Percentiles rank a stretch among this genome's conserved stretches.
Conservation (phyloP, 768 basidiomycete genomes). For the Russula compacta region DNA sequence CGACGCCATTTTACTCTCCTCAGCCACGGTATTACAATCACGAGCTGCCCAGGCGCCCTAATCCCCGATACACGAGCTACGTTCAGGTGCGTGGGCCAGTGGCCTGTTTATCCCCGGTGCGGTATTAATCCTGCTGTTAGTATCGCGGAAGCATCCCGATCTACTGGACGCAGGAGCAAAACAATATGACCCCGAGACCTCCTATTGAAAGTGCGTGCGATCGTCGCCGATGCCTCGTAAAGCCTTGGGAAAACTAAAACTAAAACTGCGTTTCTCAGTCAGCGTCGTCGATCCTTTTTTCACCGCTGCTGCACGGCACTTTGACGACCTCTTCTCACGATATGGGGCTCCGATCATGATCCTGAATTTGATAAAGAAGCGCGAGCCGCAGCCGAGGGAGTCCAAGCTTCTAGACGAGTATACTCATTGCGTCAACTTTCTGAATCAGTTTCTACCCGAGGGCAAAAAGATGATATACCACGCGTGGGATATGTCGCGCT, state of each 20-base stretch:
- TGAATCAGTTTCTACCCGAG: constrained; percentile 90
- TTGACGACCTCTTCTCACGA: constrained; percentile 79
- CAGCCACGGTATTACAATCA: constrained; percentile 29
- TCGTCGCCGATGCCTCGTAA: background rate
- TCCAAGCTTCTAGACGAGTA: constrained; percentile 87
- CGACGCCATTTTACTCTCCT: constrained; percentile 82
- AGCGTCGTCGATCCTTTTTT: constrained; percentile 93
- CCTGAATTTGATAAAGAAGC: constrained; percentile 88
- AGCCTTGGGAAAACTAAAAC: too few species aligned
- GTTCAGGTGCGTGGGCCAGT: constrained; percentile 55
- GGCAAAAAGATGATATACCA: constrained; percentile 84
- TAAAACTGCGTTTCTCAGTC: constrained; percentile 37
- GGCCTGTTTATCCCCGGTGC: background rate
- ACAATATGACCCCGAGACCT: constrained; percentile 82
- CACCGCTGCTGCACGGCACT: constrained; percentile 86
- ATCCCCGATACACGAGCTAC: constrained; percentile 88
- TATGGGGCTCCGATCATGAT: constrained; percentile 89
- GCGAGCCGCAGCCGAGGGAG: constrained; percentile 73
- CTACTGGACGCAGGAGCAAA: constrained; percentile 94
- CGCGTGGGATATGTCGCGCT: constrained; percentile 94
- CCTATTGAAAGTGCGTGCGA: constrained; percentile 81
- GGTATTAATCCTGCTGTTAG: constrained; percentile 29
- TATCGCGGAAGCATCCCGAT: constrained; percentile 94
- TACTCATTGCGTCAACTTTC: constrained; percentile 81
- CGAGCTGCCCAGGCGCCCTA: constrained; percentile 38